Evolutionary conservation across 228 moss, liverwort and hornwort species (phyloP), one percentile per base, ranked within the genome.

Genomic region (Sphagnum magellanicum): DNA sequence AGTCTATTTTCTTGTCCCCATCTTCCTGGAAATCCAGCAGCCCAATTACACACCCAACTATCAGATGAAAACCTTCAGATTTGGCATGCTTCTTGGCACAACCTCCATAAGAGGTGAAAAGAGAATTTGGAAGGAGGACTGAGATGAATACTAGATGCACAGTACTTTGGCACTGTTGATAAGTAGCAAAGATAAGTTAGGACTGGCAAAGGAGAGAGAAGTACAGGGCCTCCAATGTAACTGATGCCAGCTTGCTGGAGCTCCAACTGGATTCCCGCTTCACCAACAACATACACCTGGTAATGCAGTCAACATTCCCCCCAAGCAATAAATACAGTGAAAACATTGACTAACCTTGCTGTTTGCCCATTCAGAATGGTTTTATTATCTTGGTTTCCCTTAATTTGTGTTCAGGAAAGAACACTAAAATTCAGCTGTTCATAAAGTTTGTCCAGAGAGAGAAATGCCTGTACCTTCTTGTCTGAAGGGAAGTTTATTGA

Each of bases 141-240:
- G 55, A 55, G 55, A 55, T 55, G 55, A 55, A 55, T 55, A 55
- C 55, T 12, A 55, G 55, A 12, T 55, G 1, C 8, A 55, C 55
- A 55, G 55, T 55, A 12, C 8, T 8, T 12, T 55, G 55, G 55
- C 12, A 55, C 9, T 1, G 1, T 12, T 55, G 55, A 8, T 8
- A 55, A 3, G 55, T 55, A 55, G 12, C 8, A 55, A 8, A 8
- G 12, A 7, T 55, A 55, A 0, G 53, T 12, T 55, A 55, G 12
- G 12, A 55, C 12, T 55, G 55, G 55, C 12, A 5, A 73, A 14
- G 66, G 61, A 69, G 67, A 72, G 63, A 4, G 67, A 67, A 75
- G 48, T 90, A 98, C 98, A 64, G 90, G 84, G 47, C 98, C 98
- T 75, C 92, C 93, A 53, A 94, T 79, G 79, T 82, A 83, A n/a